Evolutionary conservation across 306 rosid species (phyloP).

Genomic region (Fragaria vesca): DNA sequence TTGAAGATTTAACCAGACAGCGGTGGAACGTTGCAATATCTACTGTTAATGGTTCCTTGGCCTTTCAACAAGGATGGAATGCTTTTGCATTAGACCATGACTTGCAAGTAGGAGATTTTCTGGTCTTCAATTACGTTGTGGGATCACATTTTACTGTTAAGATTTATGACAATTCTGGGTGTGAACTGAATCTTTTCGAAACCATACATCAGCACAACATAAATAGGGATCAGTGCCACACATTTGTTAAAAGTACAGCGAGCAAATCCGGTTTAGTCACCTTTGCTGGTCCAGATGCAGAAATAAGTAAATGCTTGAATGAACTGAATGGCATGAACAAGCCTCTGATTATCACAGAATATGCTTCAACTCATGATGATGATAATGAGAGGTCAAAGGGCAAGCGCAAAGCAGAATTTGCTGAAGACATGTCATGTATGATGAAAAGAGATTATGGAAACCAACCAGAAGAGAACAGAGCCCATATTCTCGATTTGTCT

Average conservation of each 20-base stretch:
- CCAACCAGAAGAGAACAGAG: constrained; percentile 31
- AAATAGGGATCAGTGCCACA: constrained; percentile 16
- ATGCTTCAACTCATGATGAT: constrained; percentile 14
- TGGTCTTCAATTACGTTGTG: constrained; percentile 42
- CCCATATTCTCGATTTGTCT: constrained; percentile 29
- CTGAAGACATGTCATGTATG: constrained; percentile 41
- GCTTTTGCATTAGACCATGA: constrained; percentile 44
- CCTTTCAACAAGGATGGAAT: constrained; percentile 64
- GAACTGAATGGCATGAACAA: constrained; percentile 1
- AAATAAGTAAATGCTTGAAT: constrained; percentile 2
- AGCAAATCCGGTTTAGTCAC: constrained; percentile 17
- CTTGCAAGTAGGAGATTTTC: constrained; percentile 49
- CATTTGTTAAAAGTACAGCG: constrained; percentile 10
- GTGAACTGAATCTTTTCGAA: constrained; percentile 43
- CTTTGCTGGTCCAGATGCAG: constrained; percentile 24
- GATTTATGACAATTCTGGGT: constrained; percentile 45
- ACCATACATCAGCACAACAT: constrained; percentile 27
- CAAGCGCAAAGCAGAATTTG: constrained; percentile 14
- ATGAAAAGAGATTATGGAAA: constrained; percentile 26
- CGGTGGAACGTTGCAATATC: constrained; percentile 47
- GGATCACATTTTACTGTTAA: constrained; percentile 47
- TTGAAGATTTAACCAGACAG: constrained; percentile 51
- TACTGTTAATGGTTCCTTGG: constrained; percentile 36
- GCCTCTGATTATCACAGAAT: constrained; percentile 8
- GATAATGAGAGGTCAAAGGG: constrained; percentile 11